Evolutionary conservation across 1,139 yeast genomes (phyloP).

Genomic region (Yamadazyma aaseri): DNA sequence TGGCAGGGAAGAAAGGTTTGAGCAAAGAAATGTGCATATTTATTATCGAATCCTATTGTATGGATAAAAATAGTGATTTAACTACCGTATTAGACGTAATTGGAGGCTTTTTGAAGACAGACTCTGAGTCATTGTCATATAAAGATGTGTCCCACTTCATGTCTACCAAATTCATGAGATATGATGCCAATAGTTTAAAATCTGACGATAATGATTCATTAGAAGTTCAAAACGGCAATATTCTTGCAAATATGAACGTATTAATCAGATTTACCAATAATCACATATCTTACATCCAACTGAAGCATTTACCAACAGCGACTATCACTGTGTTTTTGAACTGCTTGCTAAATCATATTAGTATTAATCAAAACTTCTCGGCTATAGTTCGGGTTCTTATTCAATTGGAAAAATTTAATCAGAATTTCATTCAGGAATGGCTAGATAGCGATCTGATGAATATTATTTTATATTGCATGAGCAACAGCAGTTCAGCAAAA

Average conservation of each 20-base stretch:
- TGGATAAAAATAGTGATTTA: conserved; percentile 16
- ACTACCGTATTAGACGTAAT: conserved; percentile 33
- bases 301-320: conserved; percentile 16
- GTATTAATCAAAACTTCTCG: conserved; percentile 35
- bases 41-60: conserved; percentile 39
- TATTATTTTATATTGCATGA: conserved; percentile 28
- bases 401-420: conserved; percentile 20
- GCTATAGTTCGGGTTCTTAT: conserved; percentile 27
- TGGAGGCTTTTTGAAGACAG: conserved; percentile 23
- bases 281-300: conserved; percentile 26
- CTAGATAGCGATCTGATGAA: conserved; percentile 31
- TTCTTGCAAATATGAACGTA: conserved; percentile 29
- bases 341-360: conserved; percentile 38
- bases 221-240: conserved; percentile 23
- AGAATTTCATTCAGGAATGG: conserved; percentile 19
- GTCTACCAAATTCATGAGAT: conserved; percentile 30
- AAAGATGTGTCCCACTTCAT: conserved; percentile 31
- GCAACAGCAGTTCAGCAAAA: conserved; percentile 30
- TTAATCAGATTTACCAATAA: conserved; percentile 23
- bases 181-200: conserved; percentile 23
- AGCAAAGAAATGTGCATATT: conserved; percentile 33
- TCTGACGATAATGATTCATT: not conserved
- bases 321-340: conserved; percentile 34
- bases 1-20: conserved; percentile 33
- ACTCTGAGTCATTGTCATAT: conserved; percentile 19